A percentile compares a stretch with the other conserved stretches of the same genome.
These are phyloP conservation scores for Isatis lusitanica DNA, from an alignment of 441 rosid species.

Conservation along the genomic window DNA sequence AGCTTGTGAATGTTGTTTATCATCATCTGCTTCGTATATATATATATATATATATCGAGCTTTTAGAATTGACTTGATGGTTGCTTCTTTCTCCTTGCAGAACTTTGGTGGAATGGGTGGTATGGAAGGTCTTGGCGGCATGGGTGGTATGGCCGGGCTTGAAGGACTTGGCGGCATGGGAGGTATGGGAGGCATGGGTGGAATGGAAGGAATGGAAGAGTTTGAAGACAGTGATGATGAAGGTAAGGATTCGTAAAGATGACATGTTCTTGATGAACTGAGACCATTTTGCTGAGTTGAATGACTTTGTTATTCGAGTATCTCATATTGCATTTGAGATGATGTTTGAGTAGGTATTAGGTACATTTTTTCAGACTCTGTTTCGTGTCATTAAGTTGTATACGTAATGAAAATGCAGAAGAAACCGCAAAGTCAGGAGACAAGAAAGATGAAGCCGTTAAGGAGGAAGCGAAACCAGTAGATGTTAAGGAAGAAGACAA, in stretches of 20 bases:
- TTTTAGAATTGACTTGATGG: slow-evolving; percentile 1
- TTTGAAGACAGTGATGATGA: slow-evolving; percentile 86
- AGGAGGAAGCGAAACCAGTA: slow-evolving; percentile 28
- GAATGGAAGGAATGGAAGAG: slow-evolving; percentile 50
- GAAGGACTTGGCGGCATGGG: slow-evolving; percentile 49
- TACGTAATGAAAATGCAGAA: neutral
- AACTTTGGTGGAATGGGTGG: slow-evolving; percentile 49
- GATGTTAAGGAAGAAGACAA: slow-evolving; percentile 35
- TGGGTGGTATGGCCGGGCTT: slow-evolving; percentile 43
- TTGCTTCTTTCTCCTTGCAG: slow-evolving; percentile 26
- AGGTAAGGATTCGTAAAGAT: slow-evolving; percentile 44
- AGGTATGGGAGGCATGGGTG: slow-evolving; percentile 33
- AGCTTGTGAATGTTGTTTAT: slow-evolving; percentile 9
- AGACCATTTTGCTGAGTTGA: neutral
- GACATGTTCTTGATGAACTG: neutral
- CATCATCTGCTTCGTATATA: neutral
- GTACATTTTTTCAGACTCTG: neutral
- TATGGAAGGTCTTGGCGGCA: slow-evolving; percentile 44
- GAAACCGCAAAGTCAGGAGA: slow-evolving; percentile 29
- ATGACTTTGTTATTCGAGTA: neutral
- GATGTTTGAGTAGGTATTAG: neutral
- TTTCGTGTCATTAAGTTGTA: neutral
- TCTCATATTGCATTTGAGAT: neutral
- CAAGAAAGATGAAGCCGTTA: slow-evolving; percentile 18
- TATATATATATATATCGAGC: neutral